Evolutionary conservation across 352 stramenopile genomes (phyloP).

Genomic region (Phytophthora agathidicida): DNA sequence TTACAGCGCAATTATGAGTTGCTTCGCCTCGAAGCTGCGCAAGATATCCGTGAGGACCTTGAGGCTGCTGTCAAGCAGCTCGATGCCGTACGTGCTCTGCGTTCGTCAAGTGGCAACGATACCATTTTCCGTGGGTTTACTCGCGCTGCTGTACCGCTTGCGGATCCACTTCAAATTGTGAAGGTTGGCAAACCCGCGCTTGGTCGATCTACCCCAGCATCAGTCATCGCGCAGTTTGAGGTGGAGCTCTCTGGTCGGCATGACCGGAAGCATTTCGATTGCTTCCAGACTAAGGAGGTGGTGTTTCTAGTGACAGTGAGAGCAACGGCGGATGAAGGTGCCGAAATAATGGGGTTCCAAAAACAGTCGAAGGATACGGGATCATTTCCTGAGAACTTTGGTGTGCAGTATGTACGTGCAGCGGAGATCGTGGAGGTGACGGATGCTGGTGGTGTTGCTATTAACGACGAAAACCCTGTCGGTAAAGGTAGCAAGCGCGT

Average conservation of each 20-base stretch:
- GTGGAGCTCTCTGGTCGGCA: conserved; percentile 82
- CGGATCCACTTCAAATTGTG: conserved; percentile 58
- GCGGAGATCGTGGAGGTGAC: conserved; percentile 82
- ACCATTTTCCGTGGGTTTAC: conserved; percentile 71
- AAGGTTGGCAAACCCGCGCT: conserved; percentile 91
- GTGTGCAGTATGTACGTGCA: conserved; percentile 81
- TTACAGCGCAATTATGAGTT: conserved; percentile 93
- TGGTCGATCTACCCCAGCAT: conserved; percentile 82
- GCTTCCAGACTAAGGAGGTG: conserved; percentile 92
- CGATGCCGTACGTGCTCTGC: conserved; percentile 52
- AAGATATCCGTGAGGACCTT: conserved; percentile 87
- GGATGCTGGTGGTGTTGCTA: conserved; percentile 80
- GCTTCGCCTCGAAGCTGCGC: conserved; percentile 88
- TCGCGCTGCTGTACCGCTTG: conserved; percentile 44
- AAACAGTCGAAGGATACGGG: conserved; percentile 28
- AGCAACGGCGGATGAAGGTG: conserved; percentile 65
- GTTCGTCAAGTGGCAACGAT: conserved; percentile 43
- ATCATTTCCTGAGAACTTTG: conserved; percentile 89
- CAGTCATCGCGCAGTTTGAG: conserved; percentile 87
- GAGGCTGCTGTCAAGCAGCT: conserved; percentile 87
- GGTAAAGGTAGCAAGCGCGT: conserved; percentile 80
- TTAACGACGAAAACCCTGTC: conserved; percentile 44
- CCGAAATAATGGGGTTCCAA: conserved; percentile 66
- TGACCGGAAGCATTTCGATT: conserved; percentile 82
- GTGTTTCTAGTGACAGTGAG: conserved; percentile 93